Evolutionary conservation across 441 rosid genomes (phyloP), one percentile per base, ranked within the genome.

Genomic region (Sinapis alba): DNA sequence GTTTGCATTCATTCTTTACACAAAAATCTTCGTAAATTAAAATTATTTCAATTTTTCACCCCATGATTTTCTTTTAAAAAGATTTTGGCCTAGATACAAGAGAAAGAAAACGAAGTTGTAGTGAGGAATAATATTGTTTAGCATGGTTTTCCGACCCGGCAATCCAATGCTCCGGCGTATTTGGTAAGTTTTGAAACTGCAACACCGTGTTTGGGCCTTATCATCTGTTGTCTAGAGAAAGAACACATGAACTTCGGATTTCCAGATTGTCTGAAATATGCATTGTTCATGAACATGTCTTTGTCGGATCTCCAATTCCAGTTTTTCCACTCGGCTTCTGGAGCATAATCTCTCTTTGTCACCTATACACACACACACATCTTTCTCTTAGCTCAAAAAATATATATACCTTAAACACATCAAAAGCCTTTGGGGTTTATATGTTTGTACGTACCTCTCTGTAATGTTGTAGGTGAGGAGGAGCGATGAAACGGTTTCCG

Each of bases 401-500:
- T 41, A 43, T n/a, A n/a, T n/a, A n/a, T 12, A 36, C 38, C 38
- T 32, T 32, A 38, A 38, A 43, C 51, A 54, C 41, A 50, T 53
- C n/a, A n/a, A n/a, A 60, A 71, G 10, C 32, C 12, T 13, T 19
- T 20, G 18, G 54, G 53, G 54, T 16, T 47, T 47, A 47, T 47
- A 47, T 47, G 19, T 13, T 45, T 76, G 24, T 58, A 63, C 13
- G 56, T 74, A 79, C 83, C 78, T 80, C 75, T 27, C 21, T 80
- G 75, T 11, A 76, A 0, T 70, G 27, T 4, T 63, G 51, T 4
- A 0, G 0, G 16, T 15, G 32, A 80, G 76, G 64, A 65, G 92
- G 86, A 23, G 94, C 96, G 6, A 89, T 74, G 81, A 89, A 90
- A 15, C 89, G 76, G 83, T 90, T 87, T 5, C 96, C 96, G 62